Evolutionary conservation across 1,139 yeast genomes (phyloP), one percentile per base, ranked within the genome.

Genomic region (Kurtzmaniella quercitrusa): DNA sequence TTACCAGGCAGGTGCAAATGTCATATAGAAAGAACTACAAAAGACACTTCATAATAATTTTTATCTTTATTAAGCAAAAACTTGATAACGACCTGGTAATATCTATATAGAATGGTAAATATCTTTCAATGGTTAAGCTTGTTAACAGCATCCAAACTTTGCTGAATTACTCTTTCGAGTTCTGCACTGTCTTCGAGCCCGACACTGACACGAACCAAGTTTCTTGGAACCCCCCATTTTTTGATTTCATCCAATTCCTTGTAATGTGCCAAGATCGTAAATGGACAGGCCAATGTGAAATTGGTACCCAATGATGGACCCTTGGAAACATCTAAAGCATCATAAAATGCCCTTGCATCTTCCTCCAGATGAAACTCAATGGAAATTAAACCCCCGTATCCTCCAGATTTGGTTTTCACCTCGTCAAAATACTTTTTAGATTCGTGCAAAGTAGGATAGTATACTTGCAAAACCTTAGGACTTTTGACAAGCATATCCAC

Each of bases 241-340:
- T 77, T 86, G 17, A 87, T 84, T 60, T 84, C 91, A 47, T 88
- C 95, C 46, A 89, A 67, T 60, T 91, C 98, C 39, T 70, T 74
- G 60, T 81, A 91, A 61, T 93, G 97, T 0, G 97, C 96, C 48
- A 93, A 72, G 38, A 93, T 77, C 3, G 96, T 78, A 62, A 91
- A 93, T 7, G 98, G 98, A 57, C 95, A 88, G 3, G 88, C 89
- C 54, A 91, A 71, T 0, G 98, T 88, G 66, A 89, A 88, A 61
- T 88, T 93, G 1, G 98, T 89, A 4, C 98, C 98, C 52, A 93
- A 73, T 16, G 95, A 85, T 3, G 98, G 98, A 2, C 98, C 98
- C 62, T 93, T 93, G 48, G 93, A 88, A 44, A 91, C 67, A 39
- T 77, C 71, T 39, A 87, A 76, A 2, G 80, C 72, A 61, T 93